Percentiles rank a stretch among this genome's conserved stretches.
Evolutionary conservation across 2,329 filamentous ascomycete species (phyloP).

Genomic region (Pseudogymnoascus sp.): DNA sequence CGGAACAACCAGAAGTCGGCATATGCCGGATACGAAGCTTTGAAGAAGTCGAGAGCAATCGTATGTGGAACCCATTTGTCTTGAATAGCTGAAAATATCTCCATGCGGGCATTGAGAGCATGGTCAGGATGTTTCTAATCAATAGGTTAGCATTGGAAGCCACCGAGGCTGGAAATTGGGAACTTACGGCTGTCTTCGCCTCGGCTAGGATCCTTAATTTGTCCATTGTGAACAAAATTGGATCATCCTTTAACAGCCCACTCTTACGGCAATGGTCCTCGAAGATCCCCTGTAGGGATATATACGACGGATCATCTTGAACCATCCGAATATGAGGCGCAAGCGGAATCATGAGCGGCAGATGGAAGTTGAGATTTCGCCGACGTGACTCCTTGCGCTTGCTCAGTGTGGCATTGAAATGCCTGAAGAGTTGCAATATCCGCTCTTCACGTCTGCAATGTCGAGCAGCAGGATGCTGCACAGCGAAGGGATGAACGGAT

Average conservation of each 20-base stretch:
- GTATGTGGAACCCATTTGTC: constrained; percentile 84
- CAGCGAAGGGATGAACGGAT: constrained; percentile 90
- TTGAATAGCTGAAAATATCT: constrained; percentile 92
- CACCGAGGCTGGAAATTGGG: not conserved
- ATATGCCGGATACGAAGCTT: constrained; percentile 77
- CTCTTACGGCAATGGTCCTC: constrained; percentile 91
- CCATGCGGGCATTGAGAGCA: constrained; percentile 64
- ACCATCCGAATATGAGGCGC: constrained; percentile 92
- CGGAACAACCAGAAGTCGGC: constrained; percentile 98
- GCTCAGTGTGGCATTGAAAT: constrained; percentile 85
- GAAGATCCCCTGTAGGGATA: constrained; percentile 88
- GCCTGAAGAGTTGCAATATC: constrained; percentile 91
- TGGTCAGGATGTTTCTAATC: constrained; percentile 62
- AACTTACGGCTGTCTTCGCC: constrained; percentile 20
- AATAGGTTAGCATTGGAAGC: constrained; percentile 29
- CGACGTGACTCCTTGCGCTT: constrained; percentile 94
- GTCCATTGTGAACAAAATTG: constrained; percentile 90
- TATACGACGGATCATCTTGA: constrained; percentile 89
- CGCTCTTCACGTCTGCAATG: constrained; percentile 92
- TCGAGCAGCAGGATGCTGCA: constrained; percentile 88
- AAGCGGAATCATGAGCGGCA: constrained; percentile 91
- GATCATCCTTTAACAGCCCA: constrained; percentile 87
- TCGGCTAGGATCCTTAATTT: constrained; percentile 70
- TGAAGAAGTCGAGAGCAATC: constrained; percentile 82
- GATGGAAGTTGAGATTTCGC: constrained; percentile 89